These are phyloP conservation scores for Malus sylvestris DNA, from an alignment of 306 rosid species.

Conservation along the genomic window DNA sequence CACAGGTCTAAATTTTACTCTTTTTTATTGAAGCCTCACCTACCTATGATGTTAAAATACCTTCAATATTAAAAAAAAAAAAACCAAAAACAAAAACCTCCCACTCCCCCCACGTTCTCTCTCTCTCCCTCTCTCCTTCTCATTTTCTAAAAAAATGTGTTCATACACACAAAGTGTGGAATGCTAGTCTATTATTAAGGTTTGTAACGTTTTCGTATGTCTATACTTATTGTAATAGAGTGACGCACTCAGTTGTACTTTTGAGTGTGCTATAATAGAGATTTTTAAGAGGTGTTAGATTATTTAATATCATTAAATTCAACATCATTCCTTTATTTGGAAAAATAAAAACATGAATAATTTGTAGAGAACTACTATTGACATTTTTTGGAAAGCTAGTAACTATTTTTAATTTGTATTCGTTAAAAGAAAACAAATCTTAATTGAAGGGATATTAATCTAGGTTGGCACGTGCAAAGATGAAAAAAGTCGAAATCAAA, in stretches of 20 bases:
- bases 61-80: too few species aligned
- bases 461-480: slow-evolving; percentile 33
- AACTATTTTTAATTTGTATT: neutral
- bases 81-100: too few species aligned
- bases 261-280: rapidly evolving
- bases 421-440: neutral
- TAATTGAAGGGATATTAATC: neutral
- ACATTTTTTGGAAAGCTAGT: too few species aligned
- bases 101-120: too few species aligned
- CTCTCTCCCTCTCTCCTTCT: too few species aligned
- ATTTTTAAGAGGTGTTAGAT: neutral
- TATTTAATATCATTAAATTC: neutral
- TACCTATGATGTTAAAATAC: too few species aligned
- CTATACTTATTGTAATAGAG: too few species aligned
- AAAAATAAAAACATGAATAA: neutral
- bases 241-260: rapidly evolving
- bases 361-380: neutral
- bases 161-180: too few species aligned
- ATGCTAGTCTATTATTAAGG: too few species aligned
- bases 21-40: too few species aligned
- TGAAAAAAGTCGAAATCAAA: slow-evolving; percentile 12
- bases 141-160: too few species aligned
- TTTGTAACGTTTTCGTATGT: neutral
- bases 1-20: too few species aligned
- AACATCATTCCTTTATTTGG: neutral